These are phyloP conservation scores for Cardiosporidium cionae DNA, from an alignment of 169 alveolate genomes.

Conservation along the genomic window DNA sequence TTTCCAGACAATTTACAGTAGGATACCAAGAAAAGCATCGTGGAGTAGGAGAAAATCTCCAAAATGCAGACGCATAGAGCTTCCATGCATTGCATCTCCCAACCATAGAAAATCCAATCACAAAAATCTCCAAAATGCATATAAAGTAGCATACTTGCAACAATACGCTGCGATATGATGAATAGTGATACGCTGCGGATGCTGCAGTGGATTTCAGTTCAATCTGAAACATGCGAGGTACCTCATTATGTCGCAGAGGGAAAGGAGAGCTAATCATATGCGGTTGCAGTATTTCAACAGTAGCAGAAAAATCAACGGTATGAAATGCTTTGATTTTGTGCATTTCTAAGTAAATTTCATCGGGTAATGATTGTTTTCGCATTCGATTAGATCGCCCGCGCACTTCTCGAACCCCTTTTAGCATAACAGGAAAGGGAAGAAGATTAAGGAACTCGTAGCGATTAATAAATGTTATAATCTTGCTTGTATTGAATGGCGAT, in stretches of 20 bases:
- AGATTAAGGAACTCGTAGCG: slow-evolving; percentile 57
- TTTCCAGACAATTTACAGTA: no score
- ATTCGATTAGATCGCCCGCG: slow-evolving; percentile 11
- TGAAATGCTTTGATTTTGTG: slow-evolving; percentile 30
- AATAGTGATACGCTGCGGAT: slow-evolving; percentile 18
- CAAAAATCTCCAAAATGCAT: no score
- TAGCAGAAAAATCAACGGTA: slow-evolving; percentile 10
- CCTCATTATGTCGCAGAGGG: slow-evolving; percentile 53
- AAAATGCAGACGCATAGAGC: no score
- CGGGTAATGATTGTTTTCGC: slow-evolving; percentile 5
- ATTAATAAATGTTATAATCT: slow-evolving; percentile 58
- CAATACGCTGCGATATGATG: slow-evolving; percentile 33
- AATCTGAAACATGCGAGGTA: slow-evolving; percentile 54
- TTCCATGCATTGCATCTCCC: no score
- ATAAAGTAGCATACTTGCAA: no score
- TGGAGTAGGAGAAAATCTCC: no score
- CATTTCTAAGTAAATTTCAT: slow-evolving; percentile 8
- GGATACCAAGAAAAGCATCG: no score
- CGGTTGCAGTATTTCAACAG: background rate
- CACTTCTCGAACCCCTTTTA: slow-evolving; percentile 20
- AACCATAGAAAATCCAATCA: no score
- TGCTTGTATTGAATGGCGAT: slow-evolving; percentile 54
- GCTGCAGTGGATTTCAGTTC: slow-evolving; percentile 36
- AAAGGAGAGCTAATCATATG: slow-evolving; percentile 30
- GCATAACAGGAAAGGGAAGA: slow-evolving; percentile 55